Conservation (phyloP, 371 early-diverging fungal species). For the Mortierella sp. region DNA sequence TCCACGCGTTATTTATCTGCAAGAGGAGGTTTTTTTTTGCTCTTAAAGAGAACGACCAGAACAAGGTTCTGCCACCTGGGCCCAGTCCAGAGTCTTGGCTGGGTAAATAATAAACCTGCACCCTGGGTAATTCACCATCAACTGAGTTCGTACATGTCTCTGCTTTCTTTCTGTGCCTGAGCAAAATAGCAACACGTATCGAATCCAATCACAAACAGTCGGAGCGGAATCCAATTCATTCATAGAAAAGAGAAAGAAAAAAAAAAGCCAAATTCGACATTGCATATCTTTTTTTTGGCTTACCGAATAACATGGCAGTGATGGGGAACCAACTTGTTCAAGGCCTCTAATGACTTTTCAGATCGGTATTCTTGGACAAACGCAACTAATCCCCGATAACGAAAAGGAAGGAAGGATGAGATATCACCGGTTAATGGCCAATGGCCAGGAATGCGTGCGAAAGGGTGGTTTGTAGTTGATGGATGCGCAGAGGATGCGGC, state of each 20-base stretch:
- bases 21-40: neutral
- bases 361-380: conserved; percentile 93
- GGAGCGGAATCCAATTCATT: neutral
- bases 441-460: conserved; percentile 1
- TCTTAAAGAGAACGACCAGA: conserved; percentile 20
- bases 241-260: neutral
- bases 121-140: conserved; percentile 7
- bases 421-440: neutral
- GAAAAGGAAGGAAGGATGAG: neutral
- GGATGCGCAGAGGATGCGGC: neutral
- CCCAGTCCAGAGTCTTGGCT: neutral
- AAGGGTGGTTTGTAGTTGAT: neutral
- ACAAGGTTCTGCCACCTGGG: conserved; percentile 11
- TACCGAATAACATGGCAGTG: conserved; percentile 85
- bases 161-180: neutral
- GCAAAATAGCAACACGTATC: neutral
- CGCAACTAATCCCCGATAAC: conserved; percentile 73
- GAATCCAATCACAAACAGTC: neutral
- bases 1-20: neutral
- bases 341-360: conserved; percentile 87
- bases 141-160: neutral
- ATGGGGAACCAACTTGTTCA: conserved; percentile 91
- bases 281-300: conserved; percentile 7
- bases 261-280: neutral
- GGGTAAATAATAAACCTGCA: conserved; percentile 12